Evolutionary conservation across 139 green algal species (phyloP), one percentile per base, ranked within the genome.

Genomic region (Micromonas pusilla): DNA sequence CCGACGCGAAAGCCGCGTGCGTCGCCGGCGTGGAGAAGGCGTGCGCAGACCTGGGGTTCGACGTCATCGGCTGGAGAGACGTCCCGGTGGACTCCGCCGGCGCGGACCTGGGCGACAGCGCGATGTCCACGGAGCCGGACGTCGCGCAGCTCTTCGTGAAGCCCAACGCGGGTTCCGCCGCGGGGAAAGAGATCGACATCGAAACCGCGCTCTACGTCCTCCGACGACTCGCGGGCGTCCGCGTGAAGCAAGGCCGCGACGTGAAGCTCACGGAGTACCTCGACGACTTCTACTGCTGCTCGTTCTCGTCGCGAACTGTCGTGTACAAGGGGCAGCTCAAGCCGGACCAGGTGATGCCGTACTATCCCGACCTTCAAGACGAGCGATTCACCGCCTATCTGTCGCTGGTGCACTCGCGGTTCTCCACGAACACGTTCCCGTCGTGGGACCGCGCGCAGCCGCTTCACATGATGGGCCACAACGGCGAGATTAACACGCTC

Each of bases 251-350:
- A 86, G 38, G 72, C 30, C 13, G 33, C 78, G 92, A 78, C 66
- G 63, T 78, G 78, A 3, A 79, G 84, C 16, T 72, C 84, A 13
- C 9, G 9, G 45, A 57, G 9, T 9, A 86, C 80, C n/a, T 91
- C 45, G 85, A 96, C 45, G 93, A 97, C 76, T 87, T 84, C 80
- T 97, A 97, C 88, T 90, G 97, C 79, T 96, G 90, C 87, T 96
- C 90, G 34, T 85, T 97, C 38, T 96, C 89, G 52, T 89, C 85
- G 3, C 3, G 84, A 60, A 98, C 93, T 20, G 85, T 98, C 5
- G 91, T 97, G 39, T 98, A 98, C 89, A 98, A 98, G 88, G 93
- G 93, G 3, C 93, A 98, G 89, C 93, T 98, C 25, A 97, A 89
- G 25, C 90, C 93, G 0, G 87, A 86, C 63, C 91, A 96, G 88